A percentile compares a stretch with the other conserved stretches of the same genome.
Evolutionary conservation across 345 rosid genomes (phyloP).

Genomic region (Lepidium africanum): DNA sequence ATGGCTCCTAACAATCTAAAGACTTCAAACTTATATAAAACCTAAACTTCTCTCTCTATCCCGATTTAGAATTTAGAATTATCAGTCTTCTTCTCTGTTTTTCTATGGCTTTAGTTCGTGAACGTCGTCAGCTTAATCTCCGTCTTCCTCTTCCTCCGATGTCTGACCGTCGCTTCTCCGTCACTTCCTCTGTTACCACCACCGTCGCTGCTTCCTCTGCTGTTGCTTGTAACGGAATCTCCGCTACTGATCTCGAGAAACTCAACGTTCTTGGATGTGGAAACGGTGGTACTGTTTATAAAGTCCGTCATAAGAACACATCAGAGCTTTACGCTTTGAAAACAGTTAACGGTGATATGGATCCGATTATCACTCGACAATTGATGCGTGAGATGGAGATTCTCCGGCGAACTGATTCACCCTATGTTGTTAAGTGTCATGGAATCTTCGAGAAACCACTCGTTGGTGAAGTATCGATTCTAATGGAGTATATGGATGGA

Average conservation of each 20-base stretch:
- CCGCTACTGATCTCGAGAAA: slow-evolving; percentile 51
- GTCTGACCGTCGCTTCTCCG: slow-evolving; percentile 15
- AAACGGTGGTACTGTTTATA: slow-evolving; percentile 79
- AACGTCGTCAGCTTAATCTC: slow-evolving; percentile 80
- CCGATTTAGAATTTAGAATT: neutral
- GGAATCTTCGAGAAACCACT: slow-evolving; percentile 49
- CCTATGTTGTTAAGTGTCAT: slow-evolving; percentile 51
- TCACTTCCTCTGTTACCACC: neutral
- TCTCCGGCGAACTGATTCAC: slow-evolving; percentile 73
- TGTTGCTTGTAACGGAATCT: slow-evolving; percentile 9
- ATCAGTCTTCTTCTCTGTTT: neutral
- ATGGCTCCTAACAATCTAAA: slow-evolving; percentile 4
- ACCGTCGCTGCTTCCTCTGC: neutral
- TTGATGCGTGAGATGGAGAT: slow-evolving; percentile 68
- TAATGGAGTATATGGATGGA: slow-evolving; percentile 79
- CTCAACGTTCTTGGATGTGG: slow-evolving; percentile 73
- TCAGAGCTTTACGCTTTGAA: slow-evolving; percentile 61
- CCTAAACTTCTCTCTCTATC: neutral
- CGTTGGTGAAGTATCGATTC: slow-evolving; percentile 54
- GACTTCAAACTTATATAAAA: neutral
- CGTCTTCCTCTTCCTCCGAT: slow-evolving; percentile 62
- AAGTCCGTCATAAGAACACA: slow-evolving; percentile 53
- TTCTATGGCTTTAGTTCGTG: slow-evolving; percentile 58
- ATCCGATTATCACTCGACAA: slow-evolving; percentile 51
- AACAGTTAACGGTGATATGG: slow-evolving; percentile 51